These are phyloP conservation scores for Trichosporon inkin DNA, from an alignment of 1,284 basidiomycete genomes.

Conservation along the genomic window DNA sequence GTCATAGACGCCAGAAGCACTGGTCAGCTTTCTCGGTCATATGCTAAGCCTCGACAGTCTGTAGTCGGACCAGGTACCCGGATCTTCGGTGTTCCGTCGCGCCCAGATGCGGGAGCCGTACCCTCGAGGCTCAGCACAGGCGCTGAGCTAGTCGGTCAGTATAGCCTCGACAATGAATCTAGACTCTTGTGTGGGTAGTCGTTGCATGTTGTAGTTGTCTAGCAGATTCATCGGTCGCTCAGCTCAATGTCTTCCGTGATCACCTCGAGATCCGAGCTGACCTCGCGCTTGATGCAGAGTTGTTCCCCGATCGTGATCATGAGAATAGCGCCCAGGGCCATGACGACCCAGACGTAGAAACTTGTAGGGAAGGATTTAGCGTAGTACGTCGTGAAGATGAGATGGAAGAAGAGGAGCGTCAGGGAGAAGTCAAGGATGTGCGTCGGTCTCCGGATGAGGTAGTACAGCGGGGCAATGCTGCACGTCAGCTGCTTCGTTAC, in stretches of 20 bases:
- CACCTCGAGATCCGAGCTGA: constrained; percentile 72
- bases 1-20: no score
- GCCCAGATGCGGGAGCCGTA: no score
- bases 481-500: constrained; percentile 5
- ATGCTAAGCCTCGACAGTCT: no score
- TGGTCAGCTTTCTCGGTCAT: no score
- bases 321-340: constrained; percentile 65
- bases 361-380: constrained; percentile 80
- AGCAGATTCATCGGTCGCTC: constrained; percentile 20
- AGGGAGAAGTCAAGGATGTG: constrained; percentile 90
- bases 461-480: constrained; percentile 83
- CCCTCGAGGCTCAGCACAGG: no score
- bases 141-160: no score
- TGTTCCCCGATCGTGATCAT: constrained; percentile 84
- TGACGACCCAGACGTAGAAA: constrained; percentile 80
- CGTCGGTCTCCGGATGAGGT: constrained; percentile 80
- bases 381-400: constrained; percentile 88
- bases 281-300: constrained; percentile 85
- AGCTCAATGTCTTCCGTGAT: constrained; percentile 40
- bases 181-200: not conserved
- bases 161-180: no score
- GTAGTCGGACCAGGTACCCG: no score
- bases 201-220: not conserved
- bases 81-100: no score
- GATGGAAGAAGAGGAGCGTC: constrained; percentile 83